A percentile compares a stretch with the other conserved stretches of the same genome.
These are phyloP conservation scores for Fraxinus sp. DNA, from an alignment of 305 asterid species.

Conservation along the genomic window DNA sequence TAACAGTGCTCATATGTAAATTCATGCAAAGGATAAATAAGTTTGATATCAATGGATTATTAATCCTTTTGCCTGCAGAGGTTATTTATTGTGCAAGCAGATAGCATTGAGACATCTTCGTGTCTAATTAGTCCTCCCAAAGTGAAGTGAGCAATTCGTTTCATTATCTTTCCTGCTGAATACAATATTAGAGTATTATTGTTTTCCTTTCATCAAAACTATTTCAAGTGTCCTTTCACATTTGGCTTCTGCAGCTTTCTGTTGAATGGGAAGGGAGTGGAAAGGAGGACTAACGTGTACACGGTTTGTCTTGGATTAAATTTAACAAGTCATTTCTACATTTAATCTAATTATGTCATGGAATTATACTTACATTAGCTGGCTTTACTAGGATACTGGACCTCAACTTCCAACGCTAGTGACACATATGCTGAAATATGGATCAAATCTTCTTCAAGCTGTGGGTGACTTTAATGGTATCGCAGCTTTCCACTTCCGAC, in stretches of 20 bases:
- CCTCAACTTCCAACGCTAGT: slow-evolving; percentile 79
- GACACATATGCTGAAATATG: slow-evolving; percentile 62
- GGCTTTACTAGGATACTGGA: slow-evolving; percentile 60
- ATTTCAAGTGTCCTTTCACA: slow-evolving; percentile 16
- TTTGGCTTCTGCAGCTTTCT: slow-evolving; percentile 64
- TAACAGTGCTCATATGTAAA: neutral
- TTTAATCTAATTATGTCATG: slow-evolving; percentile 19
- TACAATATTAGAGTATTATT: neutral
- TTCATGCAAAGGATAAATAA: slow-evolving; percentile 16
- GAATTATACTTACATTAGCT: slow-evolving; percentile 15
- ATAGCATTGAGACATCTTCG: slow-evolving; percentile 65
- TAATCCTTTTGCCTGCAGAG: slow-evolving; percentile 57
- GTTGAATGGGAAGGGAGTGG: slow-evolving; percentile 77
- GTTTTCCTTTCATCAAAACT: slow-evolving; percentile 11
- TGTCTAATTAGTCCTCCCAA: slow-evolving; percentile 79
- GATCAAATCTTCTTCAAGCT: slow-evolving; percentile 87
- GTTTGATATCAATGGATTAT: slow-evolving; percentile 14
- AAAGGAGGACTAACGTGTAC: slow-evolving; percentile 46
- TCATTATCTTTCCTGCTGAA: slow-evolving; percentile 12
- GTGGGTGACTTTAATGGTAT: slow-evolving; percentile 85
- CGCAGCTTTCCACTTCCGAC: slow-evolving; percentile 12
- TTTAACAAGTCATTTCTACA: slow-evolving; percentile 5
- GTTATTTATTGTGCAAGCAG: slow-evolving; percentile 68
- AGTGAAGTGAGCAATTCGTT: slow-evolving; percentile 56
- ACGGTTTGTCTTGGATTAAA: slow-evolving; percentile 46